phyloP scores from a whole-genome alignment of 768 basidiomycete genomes.

The Crepidotus variabilis region DNA sequence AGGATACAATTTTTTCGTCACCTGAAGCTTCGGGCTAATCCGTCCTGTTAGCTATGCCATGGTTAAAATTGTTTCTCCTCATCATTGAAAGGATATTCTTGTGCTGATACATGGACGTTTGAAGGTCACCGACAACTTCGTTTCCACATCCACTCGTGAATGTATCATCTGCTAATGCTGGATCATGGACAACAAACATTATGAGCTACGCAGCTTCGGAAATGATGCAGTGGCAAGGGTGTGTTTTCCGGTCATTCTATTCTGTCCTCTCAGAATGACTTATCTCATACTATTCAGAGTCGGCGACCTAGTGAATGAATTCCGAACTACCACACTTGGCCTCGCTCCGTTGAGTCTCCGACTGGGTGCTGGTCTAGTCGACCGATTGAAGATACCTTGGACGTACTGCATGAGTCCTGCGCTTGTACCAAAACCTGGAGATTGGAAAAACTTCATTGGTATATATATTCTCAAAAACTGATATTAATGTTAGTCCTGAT shows the following conservation, averaged over 20 bases:
- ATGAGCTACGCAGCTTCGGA: constrained; percentile 58
- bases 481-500: background rate
- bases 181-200: constrained; percentile 51
- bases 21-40: constrained; percentile 5
- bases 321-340: constrained; percentile 46
- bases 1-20: constrained; percentile 17
- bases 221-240: constrained; percentile 60
- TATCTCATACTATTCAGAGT: constrained; percentile 32
- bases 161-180: constrained; percentile 51
- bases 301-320: constrained; percentile 56
- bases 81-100: background rate
- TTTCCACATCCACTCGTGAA: constrained; percentile 67
- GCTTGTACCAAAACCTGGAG: constrained; percentile 54
- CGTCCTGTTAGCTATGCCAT: constrained; percentile 55
- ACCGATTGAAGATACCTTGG: constrained; percentile 54
- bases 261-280: background rate
- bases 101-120: background rate
- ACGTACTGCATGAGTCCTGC: constrained; percentile 62
- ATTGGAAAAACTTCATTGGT: constrained; percentile 66
- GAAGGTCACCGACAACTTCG: constrained; percentile 44
- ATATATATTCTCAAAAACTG: constrained; percentile 2
- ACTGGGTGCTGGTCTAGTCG: constrained; percentile 48
- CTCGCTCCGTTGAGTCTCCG: constrained; percentile 43
- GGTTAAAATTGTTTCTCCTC: constrained; percentile 25
- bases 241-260: constrained; percentile 7